Evolutionary conservation across 1,284 basidiomycete genomes (phyloP).

Genomic region (Hypsizygus ulmarius): DNA sequence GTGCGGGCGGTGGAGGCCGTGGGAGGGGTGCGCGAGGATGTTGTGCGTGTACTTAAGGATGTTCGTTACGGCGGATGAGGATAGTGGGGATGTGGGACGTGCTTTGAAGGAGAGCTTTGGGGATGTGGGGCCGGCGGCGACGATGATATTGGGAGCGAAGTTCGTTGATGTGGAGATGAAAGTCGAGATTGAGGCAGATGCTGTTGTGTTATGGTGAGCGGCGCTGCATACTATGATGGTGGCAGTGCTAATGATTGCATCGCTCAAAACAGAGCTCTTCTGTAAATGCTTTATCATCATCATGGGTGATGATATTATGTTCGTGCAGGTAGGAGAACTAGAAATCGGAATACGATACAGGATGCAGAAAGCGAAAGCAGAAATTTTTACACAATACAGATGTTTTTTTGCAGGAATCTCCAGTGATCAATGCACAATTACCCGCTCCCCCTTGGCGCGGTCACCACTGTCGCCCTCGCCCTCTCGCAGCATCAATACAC

Average conservation of each 20-base stretch:
- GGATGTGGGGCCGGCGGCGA: conserved; percentile 44
- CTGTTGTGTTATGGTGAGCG: conserved; percentile 13
- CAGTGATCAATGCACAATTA: conserved; percentile 25
- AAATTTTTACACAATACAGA: conserved; percentile 1
- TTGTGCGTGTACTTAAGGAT: conserved; percentile 47
- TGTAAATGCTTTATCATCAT: neutral
- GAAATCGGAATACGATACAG: conserved; percentile 2
- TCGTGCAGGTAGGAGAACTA: neutral
- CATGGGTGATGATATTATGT: neutral
- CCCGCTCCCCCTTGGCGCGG: conserved; percentile 17
- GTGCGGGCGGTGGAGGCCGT: conserved; percentile 37
- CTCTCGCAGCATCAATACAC: conserved; percentile 59
- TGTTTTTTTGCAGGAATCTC: conserved; percentile 1
- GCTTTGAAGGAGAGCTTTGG: conserved; percentile 45
- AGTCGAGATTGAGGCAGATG: conserved; percentile 53
- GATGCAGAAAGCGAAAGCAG: neutral
- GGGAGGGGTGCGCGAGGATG: conserved; percentile 40
- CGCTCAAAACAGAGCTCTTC: neutral
- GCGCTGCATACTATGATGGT: neutral
- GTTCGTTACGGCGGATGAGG: conserved; percentile 42
- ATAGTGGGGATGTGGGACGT: conserved; percentile 39
- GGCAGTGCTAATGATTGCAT: no score
- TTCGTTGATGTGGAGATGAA: conserved; percentile 46
- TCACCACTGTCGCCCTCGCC: conserved; percentile 22
- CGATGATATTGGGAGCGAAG: conserved; percentile 45